Percentiles rank a stretch among this genome's conserved stretches.
These are phyloP conservation scores for Backusella morwellensis DNA, from an alignment of 192 early-diverging fungal species.

Conservation along the genomic window DNA sequence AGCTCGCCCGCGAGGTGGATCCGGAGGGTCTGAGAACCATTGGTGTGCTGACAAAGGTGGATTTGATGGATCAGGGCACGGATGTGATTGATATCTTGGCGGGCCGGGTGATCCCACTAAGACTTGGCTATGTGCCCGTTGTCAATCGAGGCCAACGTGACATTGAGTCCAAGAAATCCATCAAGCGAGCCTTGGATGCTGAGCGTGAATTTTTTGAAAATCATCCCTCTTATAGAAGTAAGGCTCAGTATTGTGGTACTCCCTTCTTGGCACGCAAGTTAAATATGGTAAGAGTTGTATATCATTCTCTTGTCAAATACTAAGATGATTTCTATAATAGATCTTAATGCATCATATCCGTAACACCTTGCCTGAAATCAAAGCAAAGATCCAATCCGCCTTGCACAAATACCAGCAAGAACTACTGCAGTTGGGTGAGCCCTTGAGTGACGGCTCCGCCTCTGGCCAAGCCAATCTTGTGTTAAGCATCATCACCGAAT, in stretches of 20 bases:
- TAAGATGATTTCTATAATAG: slow-evolving; percentile 34
- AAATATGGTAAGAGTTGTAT: slow-evolving; percentile 68
- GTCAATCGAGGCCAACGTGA: slow-evolving; percentile 99
- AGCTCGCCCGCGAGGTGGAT: slow-evolving; percentile 98
- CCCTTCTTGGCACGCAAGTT: slow-evolving; percentile 97
- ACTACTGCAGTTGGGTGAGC: slow-evolving; percentile 88
- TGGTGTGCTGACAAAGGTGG: slow-evolving; percentile 99
- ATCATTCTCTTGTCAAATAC: neutral
- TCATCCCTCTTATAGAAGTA: slow-evolving; percentile 91
- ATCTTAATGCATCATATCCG: slow-evolving; percentile 99
- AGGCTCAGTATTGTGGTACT: slow-evolving; percentile 99
- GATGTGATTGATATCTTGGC: slow-evolving; percentile 99
- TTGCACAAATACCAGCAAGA: slow-evolving; percentile 85
- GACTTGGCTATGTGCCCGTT: slow-evolving; percentile 97
- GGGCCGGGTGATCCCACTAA: slow-evolving; percentile 93
- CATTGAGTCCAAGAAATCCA: slow-evolving; percentile 93
- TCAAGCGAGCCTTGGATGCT: slow-evolving; percentile 81
- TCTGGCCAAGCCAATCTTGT: slow-evolving; percentile 84
- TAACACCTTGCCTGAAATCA: slow-evolving; percentile 98
- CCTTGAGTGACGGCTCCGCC: slow-evolving; percentile 71
- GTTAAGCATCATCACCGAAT: slow-evolving; percentile 98
- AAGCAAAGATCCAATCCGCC: slow-evolving; percentile 89
- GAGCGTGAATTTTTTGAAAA: slow-evolving; percentile 95
- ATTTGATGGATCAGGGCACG: slow-evolving; percentile 99
- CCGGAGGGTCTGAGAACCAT: slow-evolving; percentile 98